Conservation (phyloP, 169 alveolate species). For the Plasmodium inui region DNA sequence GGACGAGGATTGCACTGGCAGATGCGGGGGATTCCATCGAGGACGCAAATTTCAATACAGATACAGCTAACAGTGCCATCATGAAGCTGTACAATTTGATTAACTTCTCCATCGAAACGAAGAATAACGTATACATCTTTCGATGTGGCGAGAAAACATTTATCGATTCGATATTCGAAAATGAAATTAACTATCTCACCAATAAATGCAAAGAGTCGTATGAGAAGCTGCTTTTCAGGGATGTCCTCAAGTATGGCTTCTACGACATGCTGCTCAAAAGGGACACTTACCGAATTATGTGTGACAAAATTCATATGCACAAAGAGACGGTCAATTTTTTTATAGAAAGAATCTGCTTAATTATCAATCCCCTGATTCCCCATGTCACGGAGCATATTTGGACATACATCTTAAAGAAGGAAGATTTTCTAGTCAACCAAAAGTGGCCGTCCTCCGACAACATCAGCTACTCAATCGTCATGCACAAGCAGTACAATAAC, state of each 20-base stretch:
- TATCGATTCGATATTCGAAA: slow-evolving; percentile 86
- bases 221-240: slow-evolving; percentile 86
- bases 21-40: slow-evolving; percentile 99
- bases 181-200: slow-evolving; percentile 87
- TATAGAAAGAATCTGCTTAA: slow-evolving; percentile 86
- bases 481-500: slow-evolving; percentile 76
- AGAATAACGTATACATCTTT: slow-evolving; percentile 77
- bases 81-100: slow-evolving; percentile 85
- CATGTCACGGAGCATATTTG: slow-evolving; percentile 93
- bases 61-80: slow-evolving; percentile 89
- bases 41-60: slow-evolving; percentile 95
- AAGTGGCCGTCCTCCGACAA: slow-evolving; percentile 87
- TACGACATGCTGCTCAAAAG: slow-evolving; percentile 83
- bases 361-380: slow-evolving; percentile 92
- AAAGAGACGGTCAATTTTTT: slow-evolving; percentile 49
- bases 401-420: slow-evolving; percentile 86
- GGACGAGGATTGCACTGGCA: slow-evolving; percentile 97
- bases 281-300: slow-evolving; percentile 46
- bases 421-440: slow-evolving; percentile 78
- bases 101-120: slow-evolving; percentile 80
- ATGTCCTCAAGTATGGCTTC: slow-evolving; percentile 89
- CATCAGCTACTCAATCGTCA: slow-evolving; percentile 81
- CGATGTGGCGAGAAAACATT: slow-evolving; percentile 76
- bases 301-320: slow-evolving; percentile 75
- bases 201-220: slow-evolving; percentile 86